A percentile compares a stretch with the other conserved stretches of the same genome.
Evolutionary conservation across 2,329 filamentous ascomycete genomes (phyloP).

Genomic region (Parasarocladium wereldwijsianum): DNA sequence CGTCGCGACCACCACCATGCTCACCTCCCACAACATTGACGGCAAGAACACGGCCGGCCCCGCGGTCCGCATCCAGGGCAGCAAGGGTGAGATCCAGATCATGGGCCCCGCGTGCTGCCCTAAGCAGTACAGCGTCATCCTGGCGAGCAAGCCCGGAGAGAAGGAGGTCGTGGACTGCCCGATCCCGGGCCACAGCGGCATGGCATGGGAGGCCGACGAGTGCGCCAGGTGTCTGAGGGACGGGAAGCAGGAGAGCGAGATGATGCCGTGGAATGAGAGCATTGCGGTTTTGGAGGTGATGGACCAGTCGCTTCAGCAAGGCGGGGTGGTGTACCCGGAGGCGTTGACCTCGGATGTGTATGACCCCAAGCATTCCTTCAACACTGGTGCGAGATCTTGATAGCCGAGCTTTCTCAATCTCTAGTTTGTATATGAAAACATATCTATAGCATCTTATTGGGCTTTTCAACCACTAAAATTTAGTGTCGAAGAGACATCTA

Average conservation of each 20-base stretch:
- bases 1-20: conserved; percentile 53
- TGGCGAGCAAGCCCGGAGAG: conserved; percentile 29
- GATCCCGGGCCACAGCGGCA: conserved; percentile 54
- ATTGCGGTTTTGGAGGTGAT: conserved; percentile 69
- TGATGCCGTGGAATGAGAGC: conserved; percentile 60
- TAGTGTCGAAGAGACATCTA: too few species aligned
- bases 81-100: conserved; percentile 70
- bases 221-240: conserved; percentile 61
- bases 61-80: conserved; percentile 66
- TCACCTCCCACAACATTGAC: conserved; percentile 47
- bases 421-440: too few species aligned
- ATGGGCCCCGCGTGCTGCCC: conserved; percentile 58
- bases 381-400: too few species aligned
- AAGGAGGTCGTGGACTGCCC: conserved; percentile 37
- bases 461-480: too few species aligned
- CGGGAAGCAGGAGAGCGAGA: conserved; percentile 59
- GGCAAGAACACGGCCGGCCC: conserved; percentile 44
- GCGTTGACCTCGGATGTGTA: conserved; percentile 42
- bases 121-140: conserved; percentile 47
- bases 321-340: conserved; percentile 37
- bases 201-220: conserved; percentile 84
- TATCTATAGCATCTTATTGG: too few species aligned
- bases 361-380: conserved; percentile 45
- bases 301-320: conserved; percentile 39
- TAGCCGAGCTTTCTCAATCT: too few species aligned